Base-by-base conservation (phyloP, 495 filamentous ascomycete species). In the Durotheca rogersii region DNA sequence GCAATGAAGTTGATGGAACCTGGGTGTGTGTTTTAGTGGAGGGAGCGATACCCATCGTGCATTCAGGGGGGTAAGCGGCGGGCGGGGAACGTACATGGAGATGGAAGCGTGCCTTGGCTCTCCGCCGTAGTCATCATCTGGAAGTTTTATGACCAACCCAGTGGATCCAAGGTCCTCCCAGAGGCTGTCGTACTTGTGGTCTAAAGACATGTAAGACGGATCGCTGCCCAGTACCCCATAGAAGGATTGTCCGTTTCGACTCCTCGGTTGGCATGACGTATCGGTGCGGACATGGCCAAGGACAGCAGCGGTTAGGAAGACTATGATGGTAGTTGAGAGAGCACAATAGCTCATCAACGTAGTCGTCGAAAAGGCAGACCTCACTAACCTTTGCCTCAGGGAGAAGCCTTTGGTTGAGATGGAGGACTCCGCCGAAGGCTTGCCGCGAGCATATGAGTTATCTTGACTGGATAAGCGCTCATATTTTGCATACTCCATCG, bases 401-500 rank as follows among this genome's bases (percentile, higher is more conserved):
- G n/a, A n/a, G n/a, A n/a, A n/a, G n/a, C n/a, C n/a, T n/a, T n/a
- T n/a, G n/a, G n/a, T n/a, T n/a, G n/a, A n/a, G n/a, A n/a, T n/a
- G n/a, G n/a, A n/a, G n/a, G n/a, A n/a, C n/a, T n/a, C n/a, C n/a
- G n/a, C n/a, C n/a, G n/a, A n/a, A n/a, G n/a, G n/a, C n/a, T n/a
- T n/a, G n/a, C n/a, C n/a, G n/a, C n/a, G n/a, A n/a, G n/a, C n/a
- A n/a, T n/a, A n/a, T n/a, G n/a, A n/a, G n/a, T n/a, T n/a, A n/a
- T n/a, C n/a, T n/a, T n/a, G n/a, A n/a, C n/a, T n/a, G n/a, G 35
- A 38, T 19, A 38, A 38, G n/a, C 35, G 35, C n/a, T 38, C 35
- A 19, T 38, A 38, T 19, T 38, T 38, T 6, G 35, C 23, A n/a
- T 38, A 7, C 23, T 38, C 35, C 35, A 38, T 38, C 10, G 71